Conservation (phyloP, 768 basidiomycete species). For the Dacryopinax primogenitus region DNA sequence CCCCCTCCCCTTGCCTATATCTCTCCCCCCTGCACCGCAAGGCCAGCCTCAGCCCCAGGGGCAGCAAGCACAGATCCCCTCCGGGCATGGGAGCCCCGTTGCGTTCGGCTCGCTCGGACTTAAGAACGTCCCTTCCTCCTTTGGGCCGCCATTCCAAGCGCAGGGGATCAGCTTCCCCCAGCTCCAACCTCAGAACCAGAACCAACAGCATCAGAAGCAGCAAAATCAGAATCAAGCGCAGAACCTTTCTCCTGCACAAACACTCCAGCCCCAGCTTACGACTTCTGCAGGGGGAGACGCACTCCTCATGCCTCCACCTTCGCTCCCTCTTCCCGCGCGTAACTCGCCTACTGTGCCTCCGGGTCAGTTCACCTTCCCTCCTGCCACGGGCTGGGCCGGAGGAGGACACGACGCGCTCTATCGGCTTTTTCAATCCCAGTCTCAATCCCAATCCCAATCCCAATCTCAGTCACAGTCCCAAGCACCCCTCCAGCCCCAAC, state of each 20-base stretch:
- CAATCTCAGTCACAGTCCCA: not conserved
- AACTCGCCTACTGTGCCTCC: not conserved
- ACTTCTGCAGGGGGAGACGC: not conserved
- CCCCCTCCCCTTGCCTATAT: not conserved
- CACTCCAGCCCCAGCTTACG: not conserved
- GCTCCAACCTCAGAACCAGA: not conserved
- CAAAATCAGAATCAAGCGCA: not conserved
- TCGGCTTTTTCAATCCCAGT: not conserved
- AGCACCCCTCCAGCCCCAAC: not conserved
- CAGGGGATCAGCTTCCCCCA: not conserved
- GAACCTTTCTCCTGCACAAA: not conserved
- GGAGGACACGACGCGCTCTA: not conserved
- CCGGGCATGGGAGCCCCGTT: not conserved
- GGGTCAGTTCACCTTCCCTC: not conserved
- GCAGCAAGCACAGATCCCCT: not conserved
- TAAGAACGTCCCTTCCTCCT: constrained; percentile 1
- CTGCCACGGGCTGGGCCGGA: not conserved
- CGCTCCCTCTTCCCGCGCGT: not conserved
- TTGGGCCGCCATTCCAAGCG: not conserved
- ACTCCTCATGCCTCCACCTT: not conserved
- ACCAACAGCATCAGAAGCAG: not conserved
- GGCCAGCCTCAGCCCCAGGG: not conserved
- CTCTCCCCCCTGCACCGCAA: not conserved
- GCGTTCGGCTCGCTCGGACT: constrained; percentile 3
- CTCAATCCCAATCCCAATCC: not conserved